phyloP scores from a whole-genome alignment of 306 rosid species.

The Erythrophleum fordii region DNA sequence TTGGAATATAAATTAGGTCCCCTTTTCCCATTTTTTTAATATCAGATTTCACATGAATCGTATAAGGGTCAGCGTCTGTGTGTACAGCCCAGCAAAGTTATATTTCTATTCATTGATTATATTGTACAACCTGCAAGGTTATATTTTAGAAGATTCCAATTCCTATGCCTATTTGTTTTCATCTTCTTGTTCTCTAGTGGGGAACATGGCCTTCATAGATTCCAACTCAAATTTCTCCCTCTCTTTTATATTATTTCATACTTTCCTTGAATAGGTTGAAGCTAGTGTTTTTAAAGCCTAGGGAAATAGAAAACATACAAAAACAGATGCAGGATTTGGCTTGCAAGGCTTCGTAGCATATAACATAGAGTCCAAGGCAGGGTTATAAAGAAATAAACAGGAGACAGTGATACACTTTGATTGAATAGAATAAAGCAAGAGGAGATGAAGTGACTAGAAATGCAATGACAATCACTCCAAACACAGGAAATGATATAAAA shows the following conservation, averaged over 20 bases:
- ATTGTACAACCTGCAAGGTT: slow-evolving; percentile 38
- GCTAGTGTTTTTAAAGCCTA: background rate
- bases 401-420: slow-evolving; percentile 33
- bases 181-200: slow-evolving; percentile 47
- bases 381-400: slow-evolving; percentile 6
- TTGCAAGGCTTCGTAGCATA: slow-evolving; percentile 14
- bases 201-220: slow-evolving; percentile 42
- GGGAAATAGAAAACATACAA: slow-evolving; percentile 34
- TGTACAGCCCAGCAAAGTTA: slow-evolving; percentile 5
- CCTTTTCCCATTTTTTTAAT: background rate
- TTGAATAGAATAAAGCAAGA: slow-evolving; percentile 45
- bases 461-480: slow-evolving; percentile 38
- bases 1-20: slow-evolving; percentile 29
- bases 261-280: slow-evolving; percentile 10
- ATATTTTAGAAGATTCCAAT: slow-evolving; percentile 53
- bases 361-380: background rate
- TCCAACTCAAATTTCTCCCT: slow-evolving; percentile 36
- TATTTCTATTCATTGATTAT: slow-evolving; percentile 25
- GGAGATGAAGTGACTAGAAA: slow-evolving; percentile 28
- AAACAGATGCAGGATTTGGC: slow-evolving; percentile 23
- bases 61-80: slow-evolving; percentile 26
- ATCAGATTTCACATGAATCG: slow-evolving; percentile 45
- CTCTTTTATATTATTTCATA: slow-evolving; percentile 41
- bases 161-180: slow-evolving; percentile 42
- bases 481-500: slow-evolving; percentile 41